Percentiles rank a stretch among this genome's conserved stretches.
phyloP scores from a whole-genome alignment of 164 flowering plant genomes.

The Aristolochia fimbriata region DNA sequence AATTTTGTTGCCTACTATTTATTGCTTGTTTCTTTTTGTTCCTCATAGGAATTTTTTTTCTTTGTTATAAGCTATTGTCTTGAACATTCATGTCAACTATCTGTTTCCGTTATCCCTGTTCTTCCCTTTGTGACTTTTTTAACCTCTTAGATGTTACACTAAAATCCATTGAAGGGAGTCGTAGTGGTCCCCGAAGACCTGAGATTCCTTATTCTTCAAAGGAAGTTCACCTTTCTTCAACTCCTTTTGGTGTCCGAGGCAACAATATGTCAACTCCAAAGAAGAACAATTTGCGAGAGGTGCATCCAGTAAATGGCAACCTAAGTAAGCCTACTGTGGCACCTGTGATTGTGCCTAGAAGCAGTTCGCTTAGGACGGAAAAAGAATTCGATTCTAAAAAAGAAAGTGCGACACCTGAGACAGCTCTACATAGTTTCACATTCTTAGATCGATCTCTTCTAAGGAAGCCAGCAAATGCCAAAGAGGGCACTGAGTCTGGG shows the following conservation, averaged over 20 bases:
- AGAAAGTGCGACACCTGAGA: slow-evolving; percentile 40
- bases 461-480: slow-evolving; percentile 33
- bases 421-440: slow-evolving; percentile 30
- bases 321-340: slow-evolving; percentile 46
- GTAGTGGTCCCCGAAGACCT: slow-evolving; percentile 76
- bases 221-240: slow-evolving; percentile 24
- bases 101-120: too few relatives aligned
- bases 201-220: slow-evolving; percentile 30
- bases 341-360: slow-evolving; percentile 54
- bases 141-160: slow-evolving; percentile 5
- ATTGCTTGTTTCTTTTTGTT: too few relatives aligned
- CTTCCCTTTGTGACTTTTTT: too few relatives aligned
- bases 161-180: slow-evolving; percentile 59
- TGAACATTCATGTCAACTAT: too few relatives aligned
- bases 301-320: slow-evolving; percentile 37
- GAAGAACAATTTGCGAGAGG: slow-evolving; percentile 27
- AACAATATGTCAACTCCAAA: slow-evolving; percentile 30
- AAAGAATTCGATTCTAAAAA: slow-evolving; percentile 45
- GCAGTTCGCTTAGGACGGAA: slow-evolving; percentile 35
- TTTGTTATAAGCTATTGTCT: too few relatives aligned
- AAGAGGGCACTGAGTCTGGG: slow-evolving; percentile 39
- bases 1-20: too few relatives aligned
- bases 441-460: slow-evolving; percentile 17
- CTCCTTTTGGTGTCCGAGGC: slow-evolving; percentile 15
- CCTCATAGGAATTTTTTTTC: too few relatives aligned